A percentile compares a stretch with the other conserved stretches of the same genome.
Conservation (phyloP, 2,329 filamentous ascomycete species). For the Diaporthe amygdali region DNA sequence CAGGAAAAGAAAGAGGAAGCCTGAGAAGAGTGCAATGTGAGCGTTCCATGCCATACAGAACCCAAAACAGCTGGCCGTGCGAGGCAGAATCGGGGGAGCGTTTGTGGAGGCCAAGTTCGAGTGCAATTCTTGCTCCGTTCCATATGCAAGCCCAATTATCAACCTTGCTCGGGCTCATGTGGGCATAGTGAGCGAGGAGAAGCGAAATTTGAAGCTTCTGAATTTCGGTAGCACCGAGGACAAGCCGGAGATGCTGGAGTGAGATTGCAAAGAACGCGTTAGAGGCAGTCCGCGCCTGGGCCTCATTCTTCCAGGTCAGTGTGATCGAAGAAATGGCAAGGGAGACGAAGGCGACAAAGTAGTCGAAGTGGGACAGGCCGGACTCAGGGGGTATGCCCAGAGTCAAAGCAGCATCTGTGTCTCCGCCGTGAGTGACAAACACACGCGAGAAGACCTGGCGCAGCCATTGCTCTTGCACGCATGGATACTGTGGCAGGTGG, state of each 20-base stretch:
- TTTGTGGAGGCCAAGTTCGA: constrained; percentile 17
- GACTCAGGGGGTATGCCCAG: constrained; percentile 8
- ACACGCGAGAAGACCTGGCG: constrained; percentile 2
- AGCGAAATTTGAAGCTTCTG: constrained; percentile 16
- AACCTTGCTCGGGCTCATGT: constrained; percentile 11
- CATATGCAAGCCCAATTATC: constrained; percentile 17
- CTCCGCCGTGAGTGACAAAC: neutral
- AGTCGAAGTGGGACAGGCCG: constrained; percentile 15
- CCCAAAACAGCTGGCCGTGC: constrained; percentile 11
- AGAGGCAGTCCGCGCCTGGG: constrained; percentile 6
- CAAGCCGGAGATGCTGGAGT: constrained; percentile 16
- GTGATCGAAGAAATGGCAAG: constrained; percentile 17
- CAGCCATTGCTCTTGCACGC: constrained; percentile 17
- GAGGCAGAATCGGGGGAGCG: neutral
- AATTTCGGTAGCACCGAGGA: neutral
- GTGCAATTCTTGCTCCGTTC: neutral
- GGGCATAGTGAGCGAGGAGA: constrained; percentile 9
- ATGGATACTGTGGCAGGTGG: constrained; percentile 16
- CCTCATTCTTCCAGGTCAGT: constrained; percentile 18
- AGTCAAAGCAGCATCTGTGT: constrained; percentile 12
- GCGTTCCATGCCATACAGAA: constrained; percentile 17
- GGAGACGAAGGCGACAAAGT: constrained; percentile 9
- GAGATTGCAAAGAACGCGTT: constrained; percentile 14
- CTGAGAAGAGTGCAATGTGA: constrained; percentile 13
- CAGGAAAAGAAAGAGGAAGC: constrained; percentile 1